Evolutionary conservation across 2,329 filamentous ascomycete species (phyloP).

Genomic region (Fusarium acutatum): DNA sequence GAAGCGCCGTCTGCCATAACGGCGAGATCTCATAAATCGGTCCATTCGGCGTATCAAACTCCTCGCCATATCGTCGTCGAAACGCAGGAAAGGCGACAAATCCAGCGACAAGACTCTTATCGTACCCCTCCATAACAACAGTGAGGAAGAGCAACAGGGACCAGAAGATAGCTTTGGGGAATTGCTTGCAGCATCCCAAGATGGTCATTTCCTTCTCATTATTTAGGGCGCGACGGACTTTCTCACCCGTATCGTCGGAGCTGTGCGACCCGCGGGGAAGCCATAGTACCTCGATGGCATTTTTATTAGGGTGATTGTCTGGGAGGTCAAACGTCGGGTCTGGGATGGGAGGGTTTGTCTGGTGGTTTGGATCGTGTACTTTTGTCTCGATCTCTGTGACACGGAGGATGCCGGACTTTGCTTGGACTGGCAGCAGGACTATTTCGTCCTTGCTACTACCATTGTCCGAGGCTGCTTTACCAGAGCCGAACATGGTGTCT

Average conservation of each 20-base stretch:
- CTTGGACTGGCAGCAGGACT: slow-evolving; percentile 20
- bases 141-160: slow-evolving; percentile 33
- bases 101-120: slow-evolving; percentile 23
- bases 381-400: slow-evolving; percentile 33
- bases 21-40: slow-evolving; percentile 24
- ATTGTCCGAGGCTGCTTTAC: slow-evolving; percentile 24
- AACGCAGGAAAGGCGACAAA: slow-evolving; percentile 29
- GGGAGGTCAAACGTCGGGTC: slow-evolving; percentile 19
- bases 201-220: slow-evolving; percentile 35
- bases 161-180: slow-evolving; percentile 35
- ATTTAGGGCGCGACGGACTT: slow-evolving; percentile 26
- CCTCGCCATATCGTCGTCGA: slow-evolving; percentile 40
- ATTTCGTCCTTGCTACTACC: slow-evolving; percentile 34
- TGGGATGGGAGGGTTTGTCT: background rate
- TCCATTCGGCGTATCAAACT: slow-evolving; percentile 5
- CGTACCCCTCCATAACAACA: slow-evolving; percentile 37
- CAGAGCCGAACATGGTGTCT: slow-evolving; percentile 23
- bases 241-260: slow-evolving; percentile 31
- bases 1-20: slow-evolving; percentile 10
- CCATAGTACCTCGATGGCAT: slow-evolving; percentile 29
- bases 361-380: slow-evolving; percentile 14
- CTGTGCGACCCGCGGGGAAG: slow-evolving; percentile 30
- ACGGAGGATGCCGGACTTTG: slow-evolving; percentile 24
- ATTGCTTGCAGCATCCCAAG: slow-evolving; percentile 17
- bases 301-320: slow-evolving; percentile 23